These are phyloP conservation scores for Cryphonectria parasitica DNA, from an alignment of 2,329 filamentous ascomycete species.

Conservation along the genomic window DNA sequence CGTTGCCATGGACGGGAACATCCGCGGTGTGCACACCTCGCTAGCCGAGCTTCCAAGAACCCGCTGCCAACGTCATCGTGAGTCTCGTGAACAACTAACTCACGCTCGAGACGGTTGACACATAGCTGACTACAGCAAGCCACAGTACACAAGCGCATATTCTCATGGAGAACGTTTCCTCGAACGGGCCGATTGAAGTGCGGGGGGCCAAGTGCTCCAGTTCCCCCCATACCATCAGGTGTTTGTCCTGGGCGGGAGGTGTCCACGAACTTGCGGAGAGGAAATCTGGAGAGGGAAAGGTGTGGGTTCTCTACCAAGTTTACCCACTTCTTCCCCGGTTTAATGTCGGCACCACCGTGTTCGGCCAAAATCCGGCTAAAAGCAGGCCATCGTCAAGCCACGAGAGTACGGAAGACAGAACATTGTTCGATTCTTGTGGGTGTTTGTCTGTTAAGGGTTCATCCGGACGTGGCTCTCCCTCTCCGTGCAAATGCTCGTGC, in stretches of 20 bases:
- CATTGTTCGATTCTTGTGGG: background rate
- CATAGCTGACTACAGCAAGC: background rate
- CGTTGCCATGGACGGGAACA: background rate
- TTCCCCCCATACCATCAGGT: background rate
- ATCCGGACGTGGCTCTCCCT: background rate
- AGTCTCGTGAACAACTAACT: background rate
- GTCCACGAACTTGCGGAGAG: background rate
- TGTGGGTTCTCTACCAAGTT: background rate
- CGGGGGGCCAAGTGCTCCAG: conserved; percentile 5
- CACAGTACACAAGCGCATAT: background rate
- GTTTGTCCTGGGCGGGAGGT: background rate
- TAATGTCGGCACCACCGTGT: background rate
- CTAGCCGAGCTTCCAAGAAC: background rate
- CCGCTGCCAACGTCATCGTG: background rate
- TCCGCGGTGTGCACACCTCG: background rate
- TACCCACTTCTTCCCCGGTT: background rate
- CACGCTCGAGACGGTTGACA: background rate
- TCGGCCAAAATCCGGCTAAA: conserved; percentile 15
- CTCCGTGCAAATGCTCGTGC: background rate
- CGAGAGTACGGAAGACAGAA: background rate
- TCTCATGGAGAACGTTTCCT: background rate
- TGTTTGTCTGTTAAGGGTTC: background rate
- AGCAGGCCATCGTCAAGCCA: conserved; percentile 5
- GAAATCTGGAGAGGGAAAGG: background rate
- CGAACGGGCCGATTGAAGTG: conserved; percentile 18